Evolutionary conservation across 441 rosid genomes (phyloP).

Genomic region (Flueggea neowawraea): DNA sequence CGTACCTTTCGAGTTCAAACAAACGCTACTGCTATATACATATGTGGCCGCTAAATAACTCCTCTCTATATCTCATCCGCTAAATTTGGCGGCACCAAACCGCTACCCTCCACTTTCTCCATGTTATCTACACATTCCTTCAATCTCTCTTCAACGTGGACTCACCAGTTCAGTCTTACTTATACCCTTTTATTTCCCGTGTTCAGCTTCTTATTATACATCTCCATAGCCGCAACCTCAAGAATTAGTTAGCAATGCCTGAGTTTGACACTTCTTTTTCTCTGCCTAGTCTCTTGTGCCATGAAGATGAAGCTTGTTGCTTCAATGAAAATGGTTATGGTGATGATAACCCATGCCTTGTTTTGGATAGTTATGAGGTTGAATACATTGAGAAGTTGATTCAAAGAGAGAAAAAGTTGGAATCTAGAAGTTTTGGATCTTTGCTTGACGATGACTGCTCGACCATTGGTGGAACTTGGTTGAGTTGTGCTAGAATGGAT

Average conservation of each 20-base stretch:
- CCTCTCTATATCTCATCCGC: constrained; percentile 46
- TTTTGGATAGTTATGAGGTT: constrained; percentile 35
- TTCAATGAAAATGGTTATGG: constrained; percentile 16
- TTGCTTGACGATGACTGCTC: constrained; percentile 16
- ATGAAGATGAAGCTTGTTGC: constrained; percentile 47
- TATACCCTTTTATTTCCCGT: constrained; percentile 20
- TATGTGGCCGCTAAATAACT: constrained; percentile 46
- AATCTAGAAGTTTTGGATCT: constrained; percentile 9
- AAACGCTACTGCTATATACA: too few relatives aligned
- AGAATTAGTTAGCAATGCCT: constrained; percentile 23
- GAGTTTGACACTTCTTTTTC: constrained; percentile 32
- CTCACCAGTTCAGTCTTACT: constrained; percentile 29
- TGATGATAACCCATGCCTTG: constrained; percentile 9
- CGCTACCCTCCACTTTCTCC: constrained; percentile 35
- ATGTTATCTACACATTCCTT: constrained; percentile 9
- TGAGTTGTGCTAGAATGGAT: constrained; percentile 48
- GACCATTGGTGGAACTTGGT: constrained; percentile 20
- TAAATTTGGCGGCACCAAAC: constrained; percentile 90
- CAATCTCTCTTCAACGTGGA: constrained; percentile 22
- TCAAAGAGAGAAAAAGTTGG: constrained; percentile 37
- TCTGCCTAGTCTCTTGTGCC: constrained; percentile 58
- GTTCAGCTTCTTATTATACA: constrained; percentile 1
- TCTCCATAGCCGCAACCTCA: constrained; percentile 3
- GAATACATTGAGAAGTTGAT: constrained; percentile 44
- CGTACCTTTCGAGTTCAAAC: too few relatives aligned